These are phyloP conservation scores for Fusarium burgessii DNA, from an alignment of 2,329 filamentous ascomycete genomes.

Conservation along the genomic window DNA sequence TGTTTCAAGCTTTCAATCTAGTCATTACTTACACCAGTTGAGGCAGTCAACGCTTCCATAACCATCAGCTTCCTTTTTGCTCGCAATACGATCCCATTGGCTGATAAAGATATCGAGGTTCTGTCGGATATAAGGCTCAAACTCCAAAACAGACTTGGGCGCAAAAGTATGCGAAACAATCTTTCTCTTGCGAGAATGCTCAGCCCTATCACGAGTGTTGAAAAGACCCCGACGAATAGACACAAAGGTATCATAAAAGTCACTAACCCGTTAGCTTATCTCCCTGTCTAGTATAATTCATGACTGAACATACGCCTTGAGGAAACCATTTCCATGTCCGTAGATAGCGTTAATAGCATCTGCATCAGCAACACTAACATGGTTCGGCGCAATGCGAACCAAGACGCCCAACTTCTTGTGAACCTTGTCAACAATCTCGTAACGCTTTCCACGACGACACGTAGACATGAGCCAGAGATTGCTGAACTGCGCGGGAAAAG, in stretches of 20 bases:
- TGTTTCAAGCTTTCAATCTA: too few relatives aligned
- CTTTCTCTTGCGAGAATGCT: constrained; percentile 91
- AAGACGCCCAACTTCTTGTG: constrained; percentile 82
- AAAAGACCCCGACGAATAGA: constrained; percentile 88
- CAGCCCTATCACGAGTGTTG: constrained; percentile 84
- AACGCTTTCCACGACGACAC: constrained; percentile 74
- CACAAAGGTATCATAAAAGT: constrained; percentile 93
- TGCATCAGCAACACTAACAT: constrained; percentile 84
- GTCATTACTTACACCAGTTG: too few relatives aligned
- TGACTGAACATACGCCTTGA: constrained; percentile 68
- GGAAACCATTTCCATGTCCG: constrained; percentile 81
- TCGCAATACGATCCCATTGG: constrained; percentile 75
- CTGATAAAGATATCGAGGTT: constrained; percentile 82
- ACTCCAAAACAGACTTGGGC: constrained; percentile 82
- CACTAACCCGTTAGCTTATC: constrained; percentile 57
- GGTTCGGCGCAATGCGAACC: constrained; percentile 85
- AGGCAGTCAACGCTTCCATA: constrained; percentile 76
- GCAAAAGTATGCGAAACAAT: constrained; percentile 91
- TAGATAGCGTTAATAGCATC: constrained; percentile 81
- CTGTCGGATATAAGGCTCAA: constrained; percentile 87
- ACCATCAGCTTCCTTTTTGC: constrained; percentile 67
- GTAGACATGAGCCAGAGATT: constrained; percentile 83
- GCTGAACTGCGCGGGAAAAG: constrained; percentile 73
- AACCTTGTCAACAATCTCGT: constrained; percentile 71
- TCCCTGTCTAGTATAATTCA: fast-evolving